Base-by-base conservation (phyloP, 805 yeast species). In the Wickerhamomyces sydowiorum region DNA sequence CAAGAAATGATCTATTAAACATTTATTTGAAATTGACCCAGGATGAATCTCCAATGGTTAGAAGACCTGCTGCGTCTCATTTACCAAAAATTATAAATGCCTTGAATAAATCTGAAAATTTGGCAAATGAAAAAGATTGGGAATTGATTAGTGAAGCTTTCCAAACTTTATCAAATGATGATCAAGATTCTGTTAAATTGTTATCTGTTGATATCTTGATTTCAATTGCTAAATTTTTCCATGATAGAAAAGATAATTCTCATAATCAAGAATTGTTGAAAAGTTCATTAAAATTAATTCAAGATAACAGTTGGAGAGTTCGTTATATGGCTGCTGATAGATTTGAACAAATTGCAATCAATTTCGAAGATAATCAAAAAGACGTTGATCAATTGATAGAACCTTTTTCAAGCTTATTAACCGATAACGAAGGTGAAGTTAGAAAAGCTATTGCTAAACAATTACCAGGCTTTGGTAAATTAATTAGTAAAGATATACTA, bases 311-410 rank as follows among this genome's bases (percentile, higher is more conserved):
- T 57, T 93, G 99, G 99, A 81, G 99, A 64, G 98, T 93, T 43
- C 82, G 99, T 57, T 93, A 91, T 66, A 89, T 93, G 82, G 95
- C 96, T 27, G 96, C 97, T n/a, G 97, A 91, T 61, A 76, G 89
- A 54, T 90, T 89, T 58, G 86, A 82, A 52, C 69, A 72, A 48
- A 75, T 93, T 46, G 87, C 95, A 2, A 53, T 66, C 15, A 80
- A 78, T 50, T 81, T 90, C 56, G 70, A 72, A 51, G 70, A 73
- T 47, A 72, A 76, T 38, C 77, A 74, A 31, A 66, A 70, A 24
- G 82, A 80, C 49, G 69, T 78, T 43, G 54, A 60, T 45, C 68
- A 66, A 50, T 70, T 82, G 55, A 51, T 64, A 15, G 73, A 72
- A 31, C 85, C 89, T 36, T 82, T 91, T 59, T 72, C 88, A 46